These are phyloP conservation scores for Podospora pseudoanserina DNA, from an alignment of 495 filamentous ascomycete species.

Conservation along the genomic window DNA sequence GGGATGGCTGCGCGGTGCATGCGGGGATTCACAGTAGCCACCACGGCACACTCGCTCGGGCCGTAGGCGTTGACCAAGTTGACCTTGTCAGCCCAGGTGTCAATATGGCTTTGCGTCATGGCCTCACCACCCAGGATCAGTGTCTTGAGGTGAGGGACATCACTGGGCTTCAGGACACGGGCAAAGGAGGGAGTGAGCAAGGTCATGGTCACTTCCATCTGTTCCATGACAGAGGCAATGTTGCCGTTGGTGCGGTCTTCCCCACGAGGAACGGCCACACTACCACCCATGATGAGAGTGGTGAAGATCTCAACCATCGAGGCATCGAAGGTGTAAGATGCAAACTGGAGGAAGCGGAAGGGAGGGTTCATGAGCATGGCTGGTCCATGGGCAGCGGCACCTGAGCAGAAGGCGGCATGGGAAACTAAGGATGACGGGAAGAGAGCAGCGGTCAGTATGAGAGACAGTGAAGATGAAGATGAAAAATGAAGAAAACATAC, in stretches of 20 bases:
- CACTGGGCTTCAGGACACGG: slow-evolving; percentile 17
- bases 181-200: slow-evolving; percentile 28
- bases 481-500: slow-evolving; percentile 12
- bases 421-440: slow-evolving; percentile 17
- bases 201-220: slow-evolving; percentile 24
- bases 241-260: slow-evolving; percentile 30
- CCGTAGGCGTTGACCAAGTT: slow-evolving; percentile 54
- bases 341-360: slow-evolving; percentile 54
- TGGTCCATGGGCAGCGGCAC: slow-evolving; percentile 24
- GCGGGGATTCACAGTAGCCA: slow-evolving; percentile 28
- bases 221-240: slow-evolving; percentile 27
- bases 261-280: slow-evolving; percentile 35
- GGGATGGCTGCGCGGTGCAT: slow-evolving; percentile 17
- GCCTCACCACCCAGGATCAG: slow-evolving; percentile 30
- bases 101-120: slow-evolving; percentile 21
- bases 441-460: background rate
- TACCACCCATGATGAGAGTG: slow-evolving; percentile 44
- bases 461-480: background rate
- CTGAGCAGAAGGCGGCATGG: slow-evolving; percentile 33
- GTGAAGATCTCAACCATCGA: slow-evolving; percentile 54
- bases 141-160: slow-evolving; percentile 24
- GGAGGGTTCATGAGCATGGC: slow-evolving; percentile 16
- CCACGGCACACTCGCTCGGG: slow-evolving; percentile 51
- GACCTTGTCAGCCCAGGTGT: slow-evolving; percentile 28
- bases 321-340: slow-evolving; percentile 59